phyloP scores from a whole-genome alignment of 129 eudicot genomes.

The Logfia minima region DNA sequence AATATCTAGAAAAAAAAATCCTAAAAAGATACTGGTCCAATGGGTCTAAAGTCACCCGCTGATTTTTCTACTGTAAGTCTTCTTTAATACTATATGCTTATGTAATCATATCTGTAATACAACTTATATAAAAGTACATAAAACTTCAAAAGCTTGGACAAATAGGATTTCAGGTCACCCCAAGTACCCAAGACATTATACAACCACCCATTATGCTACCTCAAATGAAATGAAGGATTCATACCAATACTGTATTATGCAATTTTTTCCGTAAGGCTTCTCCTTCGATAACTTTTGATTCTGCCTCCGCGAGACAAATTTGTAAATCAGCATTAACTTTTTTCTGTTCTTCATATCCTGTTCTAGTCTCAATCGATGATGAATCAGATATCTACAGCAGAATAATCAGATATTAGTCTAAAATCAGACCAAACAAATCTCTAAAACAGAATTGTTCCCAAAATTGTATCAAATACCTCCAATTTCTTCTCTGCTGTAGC shows the following conservation, averaged over 20 bases:
- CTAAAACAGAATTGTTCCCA: conserved; percentile 14
- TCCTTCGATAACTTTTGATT: conserved; percentile 76
- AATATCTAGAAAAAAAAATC: too few species aligned
- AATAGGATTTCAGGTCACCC: not conserved
- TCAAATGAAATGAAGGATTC: not conserved
- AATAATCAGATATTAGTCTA: not conserved
- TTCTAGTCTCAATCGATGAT: conserved; percentile 63
- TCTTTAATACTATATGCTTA: not conserved
- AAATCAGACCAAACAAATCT: conserved; percentile 4
- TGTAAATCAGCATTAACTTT: conserved; percentile 52
- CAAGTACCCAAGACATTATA: not conserved
- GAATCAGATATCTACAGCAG: conserved; percentile 60
- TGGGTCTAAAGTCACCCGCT: not conserved
- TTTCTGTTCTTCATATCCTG: conserved; percentile 71
- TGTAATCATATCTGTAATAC: not conserved
- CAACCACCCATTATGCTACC: not conserved
- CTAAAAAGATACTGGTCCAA: not conserved
- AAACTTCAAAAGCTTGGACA: not conserved
- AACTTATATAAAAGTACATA: not conserved
- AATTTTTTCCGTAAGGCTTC: conserved; percentile 82
- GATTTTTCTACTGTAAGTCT: not conserved
- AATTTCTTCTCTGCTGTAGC: conserved; percentile 65
- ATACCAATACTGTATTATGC: conserved; percentile 92
- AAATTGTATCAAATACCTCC: conserved; percentile 50
- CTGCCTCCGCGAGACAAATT: conserved; percentile 74